Conservation (phyloP, 1,284 basidiomycete species). For the Tilletia indica region DNA sequence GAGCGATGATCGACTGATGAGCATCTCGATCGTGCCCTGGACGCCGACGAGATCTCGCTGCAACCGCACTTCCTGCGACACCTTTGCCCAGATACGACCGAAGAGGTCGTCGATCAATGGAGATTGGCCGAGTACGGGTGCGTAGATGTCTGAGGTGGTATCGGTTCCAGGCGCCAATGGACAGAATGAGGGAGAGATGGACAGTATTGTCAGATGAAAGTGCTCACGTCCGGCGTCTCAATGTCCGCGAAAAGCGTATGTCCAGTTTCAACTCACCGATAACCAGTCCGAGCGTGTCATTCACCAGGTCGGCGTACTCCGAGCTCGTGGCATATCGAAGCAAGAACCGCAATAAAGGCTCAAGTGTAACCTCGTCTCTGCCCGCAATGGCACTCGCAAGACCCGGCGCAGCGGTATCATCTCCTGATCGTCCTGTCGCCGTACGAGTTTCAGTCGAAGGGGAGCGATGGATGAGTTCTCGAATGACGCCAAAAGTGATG, state of each 20-base stretch:
- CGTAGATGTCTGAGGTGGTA: conserved; percentile 74
- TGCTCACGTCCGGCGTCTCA: not conserved
- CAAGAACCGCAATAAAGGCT: conserved; percentile 82
- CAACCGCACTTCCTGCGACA: conserved; percentile 82
- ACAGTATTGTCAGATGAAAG: conserved; percentile 2
- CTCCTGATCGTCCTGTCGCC: conserved; percentile 18
- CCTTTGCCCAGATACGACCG: conserved; percentile 75
- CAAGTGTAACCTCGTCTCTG: conserved; percentile 88
- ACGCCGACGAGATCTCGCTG: conserved; percentile 81
- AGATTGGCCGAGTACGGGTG: conserved; percentile 84
- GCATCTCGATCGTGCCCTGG: conserved; percentile 88
- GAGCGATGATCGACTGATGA: conserved; percentile 62
- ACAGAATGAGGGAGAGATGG: not conserved
- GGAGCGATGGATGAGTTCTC: conserved; percentile 80
- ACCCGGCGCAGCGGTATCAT: conserved; percentile 64
- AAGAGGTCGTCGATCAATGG: conserved; percentile 84
- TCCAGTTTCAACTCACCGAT: conserved; percentile 66
- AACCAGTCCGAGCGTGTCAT: conserved; percentile 76
- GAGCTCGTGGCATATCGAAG: conserved; percentile 84
- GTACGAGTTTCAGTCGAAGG: conserved; percentile 18
- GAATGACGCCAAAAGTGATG: conserved; percentile 84
- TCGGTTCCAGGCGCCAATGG: too few relatives aligned
- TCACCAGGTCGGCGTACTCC: conserved; percentile 82
- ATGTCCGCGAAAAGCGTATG: not conserved
- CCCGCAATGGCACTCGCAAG: conserved; percentile 80